Percentiles rank a stretch among this genome's conserved stretches.
Evolutionary conservation across 1,284 basidiomycete species (phyloP).

Genomic region (Tylopilus microsporus): DNA sequence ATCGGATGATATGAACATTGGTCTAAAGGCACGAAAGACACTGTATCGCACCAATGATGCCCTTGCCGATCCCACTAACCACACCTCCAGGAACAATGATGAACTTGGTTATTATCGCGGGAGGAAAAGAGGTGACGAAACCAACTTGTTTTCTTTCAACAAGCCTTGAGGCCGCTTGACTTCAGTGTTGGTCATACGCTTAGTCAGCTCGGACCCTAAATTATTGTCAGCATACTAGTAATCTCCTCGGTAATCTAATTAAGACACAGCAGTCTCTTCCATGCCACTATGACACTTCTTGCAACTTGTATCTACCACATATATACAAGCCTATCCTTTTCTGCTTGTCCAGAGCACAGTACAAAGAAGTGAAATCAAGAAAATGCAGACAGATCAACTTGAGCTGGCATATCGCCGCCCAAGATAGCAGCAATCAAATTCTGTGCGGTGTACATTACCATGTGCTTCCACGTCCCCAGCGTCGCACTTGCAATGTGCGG

Average conservation of each 20-base stretch:
- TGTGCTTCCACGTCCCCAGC: conserved; percentile 74
- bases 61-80: conserved; percentile 92
- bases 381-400: conserved; percentile 36
- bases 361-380: no score
- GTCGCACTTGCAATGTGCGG: conserved; percentile 93
- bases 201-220: conserved; percentile 13
- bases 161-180: neutral
- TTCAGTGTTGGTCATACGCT: conserved; percentile 4
- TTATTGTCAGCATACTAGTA: no score
- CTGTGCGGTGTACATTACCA: conserved; percentile 70
- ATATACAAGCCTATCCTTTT: no score
- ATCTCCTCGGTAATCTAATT: conserved; percentile 11
- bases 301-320: no score
- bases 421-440: conserved; percentile 59
- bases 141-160: neutral
- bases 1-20: conserved; percentile 17
- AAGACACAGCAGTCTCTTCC: no score
- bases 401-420: conserved; percentile 52
- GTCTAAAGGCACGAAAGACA: conserved; percentile 24
- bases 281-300: no score
- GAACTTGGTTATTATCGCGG: conserved; percentile 71
- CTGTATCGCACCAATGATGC: conserved; percentile 76
- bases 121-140: neutral
- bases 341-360: no score
- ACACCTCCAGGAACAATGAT: conserved; percentile 90